Percentiles rank a stretch among this genome's conserved stretches.
Evolutionary conservation across 257 asterid species (phyloP).

Genomic region (Craterostigma plantagineum): DNA sequence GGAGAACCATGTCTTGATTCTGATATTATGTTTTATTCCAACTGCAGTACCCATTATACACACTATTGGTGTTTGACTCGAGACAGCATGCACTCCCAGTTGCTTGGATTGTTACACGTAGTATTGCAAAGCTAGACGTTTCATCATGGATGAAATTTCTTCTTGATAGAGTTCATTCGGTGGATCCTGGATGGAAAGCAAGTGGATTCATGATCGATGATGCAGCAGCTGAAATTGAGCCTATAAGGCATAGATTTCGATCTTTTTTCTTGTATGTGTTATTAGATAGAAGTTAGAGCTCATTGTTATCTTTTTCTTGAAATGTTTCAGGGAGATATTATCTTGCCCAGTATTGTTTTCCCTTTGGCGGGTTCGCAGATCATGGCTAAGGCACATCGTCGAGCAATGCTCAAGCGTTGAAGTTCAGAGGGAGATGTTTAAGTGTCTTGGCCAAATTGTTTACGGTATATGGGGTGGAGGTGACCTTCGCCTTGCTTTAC

Average conservation of each 20-base stretch:
- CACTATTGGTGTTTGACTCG: constrained; percentile 94
- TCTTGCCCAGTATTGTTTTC: constrained; percentile 90
- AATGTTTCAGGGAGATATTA: constrained; percentile 58
- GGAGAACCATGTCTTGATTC: not conserved
- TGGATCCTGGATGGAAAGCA: constrained; percentile 78
- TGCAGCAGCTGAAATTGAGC: constrained; percentile 81
- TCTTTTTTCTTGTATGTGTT: constrained; percentile 6
- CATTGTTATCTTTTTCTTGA: constrained; percentile 11
- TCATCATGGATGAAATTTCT: constrained; percentile 77
- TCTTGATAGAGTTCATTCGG: constrained; percentile 45
- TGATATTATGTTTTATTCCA: constrained; percentile 12
- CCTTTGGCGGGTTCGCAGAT: constrained; percentile 84
- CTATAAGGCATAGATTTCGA: constrained; percentile 47
- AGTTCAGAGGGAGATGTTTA: constrained; percentile 77
- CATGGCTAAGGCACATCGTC: constrained; percentile 71
- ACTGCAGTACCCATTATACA: constrained; percentile 86
- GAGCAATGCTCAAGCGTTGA: constrained; percentile 57
- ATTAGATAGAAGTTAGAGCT: constrained; percentile 4
- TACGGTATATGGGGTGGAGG: constrained; percentile 66
- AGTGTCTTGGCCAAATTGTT: constrained; percentile 60
- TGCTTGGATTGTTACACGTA: constrained; percentile 89
- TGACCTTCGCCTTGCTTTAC: constrained; percentile 33
- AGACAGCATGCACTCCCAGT: constrained; percentile 96
- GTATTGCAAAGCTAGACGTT: constrained; percentile 57
- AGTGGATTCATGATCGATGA: constrained; percentile 67